Evolutionary conservation across 106 monocot species (phyloP), one percentile per base, ranked within the genome.

Genomic region (Apostasia shenzhenica): DNA sequence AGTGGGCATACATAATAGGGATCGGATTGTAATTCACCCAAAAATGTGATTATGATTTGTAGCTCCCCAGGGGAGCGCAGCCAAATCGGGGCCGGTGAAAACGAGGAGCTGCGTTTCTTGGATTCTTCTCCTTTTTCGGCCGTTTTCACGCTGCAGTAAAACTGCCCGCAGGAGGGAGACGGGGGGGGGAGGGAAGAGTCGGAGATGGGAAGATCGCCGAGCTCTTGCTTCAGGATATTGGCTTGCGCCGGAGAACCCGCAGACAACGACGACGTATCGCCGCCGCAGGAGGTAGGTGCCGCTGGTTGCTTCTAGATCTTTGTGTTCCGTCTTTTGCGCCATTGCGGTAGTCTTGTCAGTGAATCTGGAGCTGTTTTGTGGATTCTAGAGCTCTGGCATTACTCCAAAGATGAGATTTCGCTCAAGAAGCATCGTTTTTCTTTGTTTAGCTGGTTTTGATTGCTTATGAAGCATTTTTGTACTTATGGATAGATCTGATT

Each of bases 161-260:
- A 52, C 4, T 52, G 10, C 52, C 0, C 2, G 8, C 3, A n/a
- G 14, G 63, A 9, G 45, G 11, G 45, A 43, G 63, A 43, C 12
- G 12, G 47, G 49, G 41, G 8, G 12, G 2, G 2, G 61, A 12
- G 26, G 51, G 8, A 54, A 41, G 46, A 55, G 10, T 26, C 5
- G 47, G 37, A 54, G 70, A 83, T 83, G 83, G 83, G 78, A 57
- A 83, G 57, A 71, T 67, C 71, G 26, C 45, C 65, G 51, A 83
- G 14, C 60, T 57, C 83, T 4, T 83, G 83, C 83, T 75, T 83
- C 54, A 83, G 75, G 57, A 75, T 83, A 71, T 48, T 83, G 67
- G 6, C 70, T 12, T 84, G 83, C 72, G 70, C 64, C 26, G 68
- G 73, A 26, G 71, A 59, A 44, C 48, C 46, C 8, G 75, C 46